phyloP scores from a whole-genome alignment of 208 protist genomes.

The Trypanosoma grayi region DNA sequence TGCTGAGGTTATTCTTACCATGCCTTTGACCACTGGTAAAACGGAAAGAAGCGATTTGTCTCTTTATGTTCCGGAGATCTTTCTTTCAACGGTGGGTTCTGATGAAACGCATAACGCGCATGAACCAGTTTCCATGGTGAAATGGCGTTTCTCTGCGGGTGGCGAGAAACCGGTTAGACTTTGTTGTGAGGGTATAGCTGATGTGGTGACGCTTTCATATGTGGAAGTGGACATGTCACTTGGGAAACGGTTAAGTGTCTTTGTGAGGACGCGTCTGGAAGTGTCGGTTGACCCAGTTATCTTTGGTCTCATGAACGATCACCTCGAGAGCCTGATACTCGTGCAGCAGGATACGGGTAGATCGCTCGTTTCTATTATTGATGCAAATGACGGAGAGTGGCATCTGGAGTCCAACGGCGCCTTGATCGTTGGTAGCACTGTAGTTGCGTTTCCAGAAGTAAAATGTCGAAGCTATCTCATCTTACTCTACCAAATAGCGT shows the following conservation, averaged over 20 bases:
- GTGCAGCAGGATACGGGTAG: background rate
- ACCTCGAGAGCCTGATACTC: slow-evolving; percentile 14
- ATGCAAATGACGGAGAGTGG: slow-evolving; percentile 13
- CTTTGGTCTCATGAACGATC: slow-evolving; percentile 48
- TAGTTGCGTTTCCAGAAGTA: slow-evolving; percentile 13
- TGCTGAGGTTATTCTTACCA: slow-evolving; percentile 1
- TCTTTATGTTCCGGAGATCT: slow-evolving; percentile 5
- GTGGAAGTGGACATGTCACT: slow-evolving; percentile 38
- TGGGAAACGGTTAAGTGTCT: slow-evolving; percentile 29
- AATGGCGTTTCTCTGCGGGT: slow-evolving; percentile 8
- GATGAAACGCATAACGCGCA: background rate
- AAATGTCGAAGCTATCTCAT: slow-evolving; percentile 5
- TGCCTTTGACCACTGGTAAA: background rate
- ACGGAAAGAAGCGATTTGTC: background rate
- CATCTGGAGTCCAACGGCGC: background rate
- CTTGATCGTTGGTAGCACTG: slow-evolving; percentile 4
- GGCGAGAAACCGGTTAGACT: slow-evolving; percentile 5
- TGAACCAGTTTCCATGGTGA: background rate
- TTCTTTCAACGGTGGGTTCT: background rate
- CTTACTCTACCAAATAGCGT: slow-evolving; percentile 1
- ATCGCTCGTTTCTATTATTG: background rate
- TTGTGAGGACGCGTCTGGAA: slow-evolving; percentile 40
- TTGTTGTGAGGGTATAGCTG: slow-evolving; percentile 17
- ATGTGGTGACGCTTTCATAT: slow-evolving; percentile 46
- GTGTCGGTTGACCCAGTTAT: slow-evolving; percentile 44